A percentile compares a stretch with the other conserved stretches of the same genome.
phyloP scores from a whole-genome alignment of 352 stramenopile genomes.

The Phytophthora tentaculata region DNA sequence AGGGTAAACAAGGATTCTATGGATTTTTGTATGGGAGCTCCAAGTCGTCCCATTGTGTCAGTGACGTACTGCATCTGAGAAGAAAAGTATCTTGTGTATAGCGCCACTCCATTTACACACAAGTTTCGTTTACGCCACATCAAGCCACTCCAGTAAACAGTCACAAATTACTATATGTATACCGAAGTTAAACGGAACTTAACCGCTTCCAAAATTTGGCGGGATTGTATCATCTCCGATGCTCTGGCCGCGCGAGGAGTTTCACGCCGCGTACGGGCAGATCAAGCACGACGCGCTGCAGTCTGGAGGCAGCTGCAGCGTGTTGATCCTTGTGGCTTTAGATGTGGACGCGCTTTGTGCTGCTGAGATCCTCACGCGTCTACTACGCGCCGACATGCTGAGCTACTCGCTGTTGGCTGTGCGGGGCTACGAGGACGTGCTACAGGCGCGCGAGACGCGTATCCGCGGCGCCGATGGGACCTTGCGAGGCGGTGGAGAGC shows the following conservation, averaged over 20 bases:
- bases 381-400: slow-evolving; percentile 78
- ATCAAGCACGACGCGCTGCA: slow-evolving; percentile 83
- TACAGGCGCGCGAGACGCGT: slow-evolving; percentile 71
- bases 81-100: background rate
- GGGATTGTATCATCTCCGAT: slow-evolving; percentile 40
- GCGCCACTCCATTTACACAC: background rate
- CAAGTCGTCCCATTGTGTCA: slow-evolving; percentile 10
- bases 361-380: slow-evolving; percentile 92
- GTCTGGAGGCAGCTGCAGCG: slow-evolving; percentile 68
- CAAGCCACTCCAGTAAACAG: background rate
- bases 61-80: slow-evolving; percentile 6
- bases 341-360: slow-evolving; percentile 96
- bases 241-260: slow-evolving; percentile 88
- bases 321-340: slow-evolving; percentile 93
- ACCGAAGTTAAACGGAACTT: slow-evolving; percentile 20
- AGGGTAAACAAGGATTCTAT: slow-evolving; percentile 21
- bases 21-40: slow-evolving; percentile 14
- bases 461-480: slow-evolving; percentile 59
- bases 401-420: slow-evolving; percentile 81
- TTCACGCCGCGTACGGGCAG: slow-evolving; percentile 84
- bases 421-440: slow-evolving; percentile 85
- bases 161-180: background rate
- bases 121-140: background rate
- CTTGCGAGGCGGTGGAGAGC: slow-evolving; percentile 48
- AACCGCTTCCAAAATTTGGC: slow-evolving; percentile 13